Conservation (phyloP, 2,329 filamentous ascomycete species). For the Tolypocladium inflatum region DNA sequence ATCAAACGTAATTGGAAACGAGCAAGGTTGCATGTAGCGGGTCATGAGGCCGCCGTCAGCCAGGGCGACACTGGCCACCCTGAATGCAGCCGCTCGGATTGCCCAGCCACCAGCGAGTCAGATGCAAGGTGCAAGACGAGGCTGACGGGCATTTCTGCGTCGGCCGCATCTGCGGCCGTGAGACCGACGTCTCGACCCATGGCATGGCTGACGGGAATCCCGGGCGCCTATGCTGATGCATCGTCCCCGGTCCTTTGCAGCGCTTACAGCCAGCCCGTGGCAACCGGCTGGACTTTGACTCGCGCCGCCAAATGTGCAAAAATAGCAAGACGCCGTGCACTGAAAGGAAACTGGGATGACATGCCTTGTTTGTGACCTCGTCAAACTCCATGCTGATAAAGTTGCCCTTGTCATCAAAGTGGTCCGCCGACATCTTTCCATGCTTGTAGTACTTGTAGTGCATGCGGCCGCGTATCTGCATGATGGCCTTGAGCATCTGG, state of each 20-base stretch:
- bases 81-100: not conserved
- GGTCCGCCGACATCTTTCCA: conserved; percentile 62
- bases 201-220: not conserved
- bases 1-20: not conserved
- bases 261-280: not conserved
- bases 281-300: not conserved
- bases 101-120: not conserved
- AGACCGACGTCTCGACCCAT: not conserved
- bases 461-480: conserved; percentile 90
- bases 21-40: not conserved
- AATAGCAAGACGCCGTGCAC: not conserved
- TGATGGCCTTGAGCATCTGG: conserved; percentile 93
- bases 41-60: not conserved
- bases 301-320: not conserved
- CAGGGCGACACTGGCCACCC: not conserved
- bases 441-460: conserved; percentile 81
- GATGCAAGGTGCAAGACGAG: not conserved
- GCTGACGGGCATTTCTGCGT: not conserved
- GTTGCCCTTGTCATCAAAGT: conserved; percentile 78
- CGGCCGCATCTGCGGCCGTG: not conserved
- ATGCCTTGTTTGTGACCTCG: conserved; percentile 74
- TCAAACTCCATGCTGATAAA: conserved; percentile 82
- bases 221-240: not conserved
- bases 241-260: not conserved
- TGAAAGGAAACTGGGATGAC: conserved; percentile 13